Evolutionary conservation across 352 stramenopile species (phyloP).

Genomic region (Lagenidium giganteum): DNA sequence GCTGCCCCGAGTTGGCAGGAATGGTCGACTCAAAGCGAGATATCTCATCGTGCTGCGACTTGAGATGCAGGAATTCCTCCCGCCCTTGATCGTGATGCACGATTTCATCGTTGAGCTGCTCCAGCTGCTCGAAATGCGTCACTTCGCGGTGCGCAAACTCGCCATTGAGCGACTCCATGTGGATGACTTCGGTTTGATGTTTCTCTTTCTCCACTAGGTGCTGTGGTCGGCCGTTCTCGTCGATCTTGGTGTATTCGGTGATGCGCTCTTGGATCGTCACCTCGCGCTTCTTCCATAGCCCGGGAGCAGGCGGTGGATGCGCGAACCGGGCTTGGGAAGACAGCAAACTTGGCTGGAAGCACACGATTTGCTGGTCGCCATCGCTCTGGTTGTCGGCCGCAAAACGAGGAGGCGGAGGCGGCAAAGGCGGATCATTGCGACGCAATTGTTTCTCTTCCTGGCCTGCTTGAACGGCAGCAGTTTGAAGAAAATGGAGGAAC

Average conservation of each 20-base stretch:
- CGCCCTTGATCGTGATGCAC: constrained; percentile 73
- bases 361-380: constrained; percentile 24
- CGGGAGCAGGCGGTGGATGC: constrained; percentile 41
- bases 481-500: constrained; percentile 70
- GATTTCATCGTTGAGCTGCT: constrained; percentile 80
- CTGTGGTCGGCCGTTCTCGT: constrained; percentile 68
- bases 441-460: constrained; percentile 33
- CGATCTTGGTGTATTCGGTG: constrained; percentile 87
- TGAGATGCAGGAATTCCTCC: constrained; percentile 82
- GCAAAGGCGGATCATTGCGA: not conserved
- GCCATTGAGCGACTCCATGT: constrained; percentile 75
- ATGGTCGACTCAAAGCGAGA: constrained; percentile 80
- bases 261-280: constrained; percentile 85
- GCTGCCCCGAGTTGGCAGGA: constrained; percentile 18
- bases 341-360: constrained; percentile 37
- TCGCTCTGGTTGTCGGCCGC: not conserved
- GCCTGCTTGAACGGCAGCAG: constrained; percentile 38
- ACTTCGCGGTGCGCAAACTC: constrained; percentile 84
- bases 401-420: constrained; percentile 1
- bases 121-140: constrained; percentile 80
- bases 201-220: constrained; percentile 78
- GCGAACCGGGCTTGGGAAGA: constrained; percentile 30
- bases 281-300: constrained; percentile 85
- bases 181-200: constrained; percentile 80
- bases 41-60: constrained; percentile 78